A percentile compares a stretch with the other conserved stretches of the same genome.
These are phyloP conservation scores for Cladophialophora exuberans DNA, from an alignment of 2,329 filamentous ascomycete genomes.

Conservation along the genomic window DNA sequence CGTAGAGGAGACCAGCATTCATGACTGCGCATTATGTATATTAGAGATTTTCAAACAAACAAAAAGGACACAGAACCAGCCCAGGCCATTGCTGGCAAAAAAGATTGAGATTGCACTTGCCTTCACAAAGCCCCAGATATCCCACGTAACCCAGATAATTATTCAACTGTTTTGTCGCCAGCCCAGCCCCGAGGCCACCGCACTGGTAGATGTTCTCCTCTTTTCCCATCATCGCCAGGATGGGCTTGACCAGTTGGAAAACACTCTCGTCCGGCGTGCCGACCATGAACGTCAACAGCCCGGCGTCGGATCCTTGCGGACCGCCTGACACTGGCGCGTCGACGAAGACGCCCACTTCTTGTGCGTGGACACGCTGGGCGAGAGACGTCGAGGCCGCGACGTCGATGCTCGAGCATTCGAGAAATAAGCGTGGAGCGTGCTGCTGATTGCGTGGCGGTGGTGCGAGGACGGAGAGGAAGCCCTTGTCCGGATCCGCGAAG, in stretches of 20 bases:
- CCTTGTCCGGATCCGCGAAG: conserved; percentile 5
- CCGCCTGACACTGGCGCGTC: conserved; percentile 10
- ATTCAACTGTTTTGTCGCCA: conserved; percentile 15
- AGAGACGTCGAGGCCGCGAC: conserved; percentile 10
- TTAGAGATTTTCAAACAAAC: not conserved
- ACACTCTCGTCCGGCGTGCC: conserved; percentile 3
- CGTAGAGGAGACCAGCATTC: conserved; percentile 8
- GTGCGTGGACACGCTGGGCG: not conserved
- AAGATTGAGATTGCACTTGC: not conserved
- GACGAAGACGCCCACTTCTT: conserved; percentile 1
- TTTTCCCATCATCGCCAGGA: conserved; percentile 5
- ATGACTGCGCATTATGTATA: not conserved
- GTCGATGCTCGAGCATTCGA: conserved; percentile 9
- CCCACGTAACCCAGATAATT: conserved; percentile 11
- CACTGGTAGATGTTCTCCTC: conserved; percentile 13
- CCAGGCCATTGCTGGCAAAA: no score
- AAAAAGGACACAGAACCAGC: not conserved
- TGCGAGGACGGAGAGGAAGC: not conserved
- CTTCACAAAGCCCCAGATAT: conserved; percentile 10
- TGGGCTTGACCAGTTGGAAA: conserved; percentile 5
- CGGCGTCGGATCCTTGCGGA: conserved; percentile 2
- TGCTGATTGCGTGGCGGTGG: not conserved
- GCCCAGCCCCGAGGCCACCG: conserved; percentile 7
- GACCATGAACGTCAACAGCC: conserved; percentile 11
- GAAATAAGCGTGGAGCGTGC: not conserved